Evolutionary conservation across 352 stramenopile species (phyloP), one percentile per base, ranked within the genome.

Genomic region (Saprolegnia parasitica): DNA sequence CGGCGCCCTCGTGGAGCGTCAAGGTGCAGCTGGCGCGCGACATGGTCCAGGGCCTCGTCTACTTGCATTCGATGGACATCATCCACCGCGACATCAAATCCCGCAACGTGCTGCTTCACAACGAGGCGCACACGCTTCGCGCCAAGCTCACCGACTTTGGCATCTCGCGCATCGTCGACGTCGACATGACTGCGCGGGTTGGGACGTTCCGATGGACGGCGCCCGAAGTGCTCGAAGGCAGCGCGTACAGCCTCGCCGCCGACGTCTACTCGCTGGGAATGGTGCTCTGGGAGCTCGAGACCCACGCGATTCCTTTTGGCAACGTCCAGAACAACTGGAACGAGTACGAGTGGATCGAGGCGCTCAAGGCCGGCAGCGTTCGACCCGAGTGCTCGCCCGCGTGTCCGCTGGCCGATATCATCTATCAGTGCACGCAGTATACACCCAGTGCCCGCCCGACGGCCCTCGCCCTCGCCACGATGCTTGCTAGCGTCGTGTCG

Each of bases 21-120:
- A 68, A 60, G 35, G n/a, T 68, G 42, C 5, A 61, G 23, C 4
- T 81, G 26, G 74, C 76, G 5, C 63, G 78, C 18, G 76, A 82
- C 46, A 71, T 84, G 1, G 72, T 73, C 0, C 73, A 82, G 46
- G 78, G 72, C 0, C 58, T 84, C 39, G 70, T 79, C 24, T 84
- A 81, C 66, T 56, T 84, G 6, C 78, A 84, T 62, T 78, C 73
- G 21, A 76, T 81, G 45, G 72, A 71, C 20, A 73, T 88, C 5
- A 80, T 87, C 54, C 81, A 88, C 35, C 81, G 79, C 56, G 81
- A 88, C 60, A 32, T 88, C 32, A 88, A 88, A 56, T 74, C 81
- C 6, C 73, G 81, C 65, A 88, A 87, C 55, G 78, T 88, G 55
- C 63, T 88, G 29, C 54, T 88, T 16, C 81, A 68, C n/a, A 52